A percentile compares a stretch with the other conserved stretches of the same genome.
Evolutionary conservation across 2,329 filamentous ascomycete genomes (phyloP).

Genomic region (Fusarium brevicatenulatum): DNA sequence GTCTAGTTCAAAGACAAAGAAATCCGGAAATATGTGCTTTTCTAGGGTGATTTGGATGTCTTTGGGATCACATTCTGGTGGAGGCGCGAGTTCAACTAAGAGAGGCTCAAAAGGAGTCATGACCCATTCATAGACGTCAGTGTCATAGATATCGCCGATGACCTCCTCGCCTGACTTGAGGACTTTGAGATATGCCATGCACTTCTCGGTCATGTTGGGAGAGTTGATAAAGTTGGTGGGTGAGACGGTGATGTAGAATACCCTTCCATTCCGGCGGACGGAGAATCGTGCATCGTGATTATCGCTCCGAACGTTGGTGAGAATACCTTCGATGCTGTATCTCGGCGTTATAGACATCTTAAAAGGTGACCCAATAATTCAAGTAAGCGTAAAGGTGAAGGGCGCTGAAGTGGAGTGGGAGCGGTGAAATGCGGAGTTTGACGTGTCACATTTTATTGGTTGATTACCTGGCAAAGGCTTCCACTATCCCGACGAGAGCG

Average conservation of each 20-base stretch:
- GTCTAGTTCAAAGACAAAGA: slow-evolving; percentile 32
- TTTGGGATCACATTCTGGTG: not conserved
- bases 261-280: slow-evolving; percentile 33
- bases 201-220: slow-evolving; percentile 18
- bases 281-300: slow-evolving; percentile 13
- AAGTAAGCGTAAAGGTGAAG: not conserved
- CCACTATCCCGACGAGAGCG: no score
- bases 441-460: not conserved
- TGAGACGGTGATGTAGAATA: slow-evolving; percentile 26
- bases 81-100: slow-evolving; percentile 36
- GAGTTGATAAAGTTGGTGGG: slow-evolving; percentile 28
- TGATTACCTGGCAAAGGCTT: not conserved
- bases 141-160: slow-evolving; percentile 26
- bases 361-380: not conserved
- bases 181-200: slow-evolving; percentile 25
- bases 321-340: slow-evolving; percentile 8
- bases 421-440: not conserved
- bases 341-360: not conserved
- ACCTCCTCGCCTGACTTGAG: slow-evolving; percentile 32
- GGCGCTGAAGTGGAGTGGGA: not conserved
- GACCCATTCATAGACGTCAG: slow-evolving; percentile 34
- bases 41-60: not conserved
- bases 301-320: not conserved
- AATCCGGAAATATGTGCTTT: slow-evolving; percentile 2
- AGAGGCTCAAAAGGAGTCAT: slow-evolving; percentile 30